These are phyloP conservation scores for Trametes sp. DNA, from an alignment of 1,284 basidiomycete species.

Conservation along the genomic window DNA sequence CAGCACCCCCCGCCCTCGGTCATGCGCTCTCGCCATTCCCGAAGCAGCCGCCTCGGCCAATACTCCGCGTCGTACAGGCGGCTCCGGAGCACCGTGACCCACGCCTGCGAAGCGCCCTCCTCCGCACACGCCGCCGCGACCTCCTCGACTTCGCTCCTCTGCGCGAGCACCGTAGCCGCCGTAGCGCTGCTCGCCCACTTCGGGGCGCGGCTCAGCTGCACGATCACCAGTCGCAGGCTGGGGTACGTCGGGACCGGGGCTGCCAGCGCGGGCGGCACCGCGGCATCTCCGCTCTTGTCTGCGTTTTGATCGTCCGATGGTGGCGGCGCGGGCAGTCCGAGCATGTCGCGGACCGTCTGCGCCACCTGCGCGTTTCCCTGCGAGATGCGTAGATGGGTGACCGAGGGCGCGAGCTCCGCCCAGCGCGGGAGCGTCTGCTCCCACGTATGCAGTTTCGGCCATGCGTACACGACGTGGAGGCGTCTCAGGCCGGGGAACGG, in stretches of 20 bases:
- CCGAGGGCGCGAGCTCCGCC: slow-evolving; percentile 22
- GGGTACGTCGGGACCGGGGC: slow-evolving; percentile 6
- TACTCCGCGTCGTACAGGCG: slow-evolving; percentile 21
- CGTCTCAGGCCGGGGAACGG: slow-evolving; percentile 26
- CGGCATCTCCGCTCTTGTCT: background rate
- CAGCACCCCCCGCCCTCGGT: slow-evolving; percentile 24
- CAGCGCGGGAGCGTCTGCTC: slow-evolving; percentile 29
- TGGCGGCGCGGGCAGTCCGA: slow-evolving; percentile 16
- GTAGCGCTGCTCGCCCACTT: slow-evolving; percentile 4
- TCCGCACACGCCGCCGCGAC: slow-evolving; percentile 11
- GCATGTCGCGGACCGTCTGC: slow-evolving; percentile 18
- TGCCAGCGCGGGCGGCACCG: background rate
- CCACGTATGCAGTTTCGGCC: slow-evolving; percentile 29
- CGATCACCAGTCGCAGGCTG: slow-evolving; percentile 19
- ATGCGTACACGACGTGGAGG: slow-evolving; percentile 26
- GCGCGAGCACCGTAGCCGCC: slow-evolving; percentile 3
- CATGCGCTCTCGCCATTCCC: slow-evolving; percentile 29
- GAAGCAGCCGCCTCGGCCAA: slow-evolving; percentile 23
- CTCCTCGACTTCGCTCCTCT: slow-evolving; percentile 16
- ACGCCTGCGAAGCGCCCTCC: slow-evolving; percentile 2
- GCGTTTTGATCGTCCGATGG: background rate
- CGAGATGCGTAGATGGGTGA: slow-evolving; percentile 28
- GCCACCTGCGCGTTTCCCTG: slow-evolving; percentile 20
- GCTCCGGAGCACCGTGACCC: slow-evolving; percentile 12
- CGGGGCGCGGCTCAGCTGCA: slow-evolving; percentile 25